phyloP scores from a whole-genome alignment of 2,329 filamentous ascomycete species.

The Boeremia lycopersici region DNA sequence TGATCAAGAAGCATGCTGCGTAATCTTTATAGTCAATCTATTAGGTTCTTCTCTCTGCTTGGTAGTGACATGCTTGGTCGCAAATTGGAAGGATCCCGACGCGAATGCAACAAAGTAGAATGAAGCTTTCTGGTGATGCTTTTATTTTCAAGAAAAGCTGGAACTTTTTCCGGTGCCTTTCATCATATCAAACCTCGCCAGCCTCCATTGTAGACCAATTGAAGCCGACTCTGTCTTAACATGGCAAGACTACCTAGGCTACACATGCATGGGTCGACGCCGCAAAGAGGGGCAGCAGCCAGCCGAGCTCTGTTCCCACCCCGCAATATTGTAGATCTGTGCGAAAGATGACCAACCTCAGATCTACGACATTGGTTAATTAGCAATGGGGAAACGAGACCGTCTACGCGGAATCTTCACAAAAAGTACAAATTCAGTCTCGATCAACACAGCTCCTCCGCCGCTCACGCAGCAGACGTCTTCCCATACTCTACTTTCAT shows the following conservation, averaged over 20 bases:
- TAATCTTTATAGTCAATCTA: not conserved
- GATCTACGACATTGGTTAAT: not conserved
- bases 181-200: too few relatives aligned
- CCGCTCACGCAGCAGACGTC: not conserved
- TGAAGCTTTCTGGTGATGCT: too few relatives aligned
- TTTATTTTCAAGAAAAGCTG: too few relatives aligned
- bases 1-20: slow-evolving; percentile 8
- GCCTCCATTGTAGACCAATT: too few relatives aligned
- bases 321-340: not conserved
- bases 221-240: too few relatives aligned
- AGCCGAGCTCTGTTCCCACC: not conserved
- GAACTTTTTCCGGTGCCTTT: too few relatives aligned
- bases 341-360: not conserved
- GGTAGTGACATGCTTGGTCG: too few relatives aligned
- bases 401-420: not conserved
- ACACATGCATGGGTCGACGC: too few relatives aligned
- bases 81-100: too few relatives aligned
- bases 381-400: not conserved
- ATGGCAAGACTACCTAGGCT: too few relatives aligned
- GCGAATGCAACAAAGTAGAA: too few relatives aligned
- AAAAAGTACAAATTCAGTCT: not conserved
- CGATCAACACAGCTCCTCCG: not conserved
- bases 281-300: not conserved
- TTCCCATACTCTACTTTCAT: not conserved
- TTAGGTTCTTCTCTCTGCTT: not conserved